Percentiles rank a stretch among this genome's conserved stretches.
phyloP scores from a whole-genome alignment of 176 grass and related monocot genomes.

The Coix lacrymajobi region DNA sequence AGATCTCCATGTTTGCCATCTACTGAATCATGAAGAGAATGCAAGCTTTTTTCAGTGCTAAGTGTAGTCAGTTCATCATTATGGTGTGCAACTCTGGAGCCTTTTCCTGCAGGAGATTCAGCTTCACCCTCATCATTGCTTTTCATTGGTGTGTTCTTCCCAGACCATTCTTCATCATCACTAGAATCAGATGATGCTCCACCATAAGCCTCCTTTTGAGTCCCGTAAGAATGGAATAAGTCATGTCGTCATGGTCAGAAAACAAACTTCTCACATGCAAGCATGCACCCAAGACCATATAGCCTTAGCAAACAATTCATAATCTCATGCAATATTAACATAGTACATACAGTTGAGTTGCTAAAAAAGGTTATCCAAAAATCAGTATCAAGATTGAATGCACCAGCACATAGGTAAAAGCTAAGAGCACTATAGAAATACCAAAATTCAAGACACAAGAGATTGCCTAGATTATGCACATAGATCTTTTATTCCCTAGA shows the following conservation, averaged over 20 bases:
- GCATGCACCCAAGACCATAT: not conserved
- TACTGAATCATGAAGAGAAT: constrained; percentile 28
- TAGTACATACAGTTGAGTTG: not conserved
- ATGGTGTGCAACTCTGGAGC: not conserved
- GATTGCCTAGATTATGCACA: not conserved
- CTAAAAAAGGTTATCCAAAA: not conserved
- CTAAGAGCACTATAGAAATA: not conserved
- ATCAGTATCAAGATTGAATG: not conserved
- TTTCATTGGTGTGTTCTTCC: constrained; percentile 26
- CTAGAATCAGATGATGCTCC: constrained; percentile 50
- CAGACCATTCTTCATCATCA: constrained; percentile 76
- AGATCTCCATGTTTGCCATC: constrained; percentile 10
- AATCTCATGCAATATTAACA: not conserved
- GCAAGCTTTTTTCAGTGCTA: not conserved
- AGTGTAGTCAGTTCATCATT: constrained; percentile 14
- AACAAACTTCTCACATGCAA: not conserved
- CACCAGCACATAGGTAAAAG: not conserved
- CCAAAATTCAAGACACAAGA: constrained; percentile 2
- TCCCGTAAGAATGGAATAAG: constrained; percentile 33
- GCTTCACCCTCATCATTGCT: constrained; percentile 37
- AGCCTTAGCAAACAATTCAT: not conserved
- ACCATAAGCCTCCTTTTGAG: constrained; percentile 58
- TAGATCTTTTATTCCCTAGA: not conserved
- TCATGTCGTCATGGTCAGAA: constrained; percentile 26
- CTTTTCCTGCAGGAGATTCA: constrained; percentile 15